These are phyloP conservation scores for Backusella liffmaniae DNA, from an alignment of 192 early-diverging fungal genomes.

Conservation along the genomic window DNA sequence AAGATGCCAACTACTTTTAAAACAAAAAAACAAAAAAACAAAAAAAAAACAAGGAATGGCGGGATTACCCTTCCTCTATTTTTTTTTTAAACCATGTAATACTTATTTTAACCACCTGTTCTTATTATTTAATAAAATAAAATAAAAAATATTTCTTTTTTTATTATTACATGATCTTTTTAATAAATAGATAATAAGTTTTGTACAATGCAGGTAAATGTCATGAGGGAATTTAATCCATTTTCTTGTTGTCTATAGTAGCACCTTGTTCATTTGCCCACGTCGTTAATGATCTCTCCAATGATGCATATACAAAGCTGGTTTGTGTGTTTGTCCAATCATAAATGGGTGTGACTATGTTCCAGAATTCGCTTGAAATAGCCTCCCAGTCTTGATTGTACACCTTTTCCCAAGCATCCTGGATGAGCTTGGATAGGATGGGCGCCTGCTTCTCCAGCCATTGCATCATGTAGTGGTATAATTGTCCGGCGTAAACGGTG, in stretches of 20 bases:
- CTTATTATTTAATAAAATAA: background rate
- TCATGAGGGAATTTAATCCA: background rate
- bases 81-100: background rate
- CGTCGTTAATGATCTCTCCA: background rate
- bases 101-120: background rate
- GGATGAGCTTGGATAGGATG: background rate
- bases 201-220: background rate
- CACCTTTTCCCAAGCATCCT: background rate
- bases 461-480: background rate
- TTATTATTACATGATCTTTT: background rate
- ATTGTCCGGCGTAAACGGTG: background rate
- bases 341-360: background rate
- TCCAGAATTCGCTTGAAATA: background rate
- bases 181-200: background rate
- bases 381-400: background rate
- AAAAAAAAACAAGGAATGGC: background rate
- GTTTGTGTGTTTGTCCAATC: background rate
- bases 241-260: background rate
- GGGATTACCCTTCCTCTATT: background rate
- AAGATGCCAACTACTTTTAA: conserved; percentile 6
- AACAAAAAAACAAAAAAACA: background rate
- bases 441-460: background rate
- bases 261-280: background rate
- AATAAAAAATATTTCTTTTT: background rate
- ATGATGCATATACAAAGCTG: background rate